Percentiles rank a stretch among this genome's conserved stretches.
These are phyloP conservation scores for Thalassiosira profunda DNA, from an alignment of 108 stramenopile species.

Conservation along the genomic window DNA sequence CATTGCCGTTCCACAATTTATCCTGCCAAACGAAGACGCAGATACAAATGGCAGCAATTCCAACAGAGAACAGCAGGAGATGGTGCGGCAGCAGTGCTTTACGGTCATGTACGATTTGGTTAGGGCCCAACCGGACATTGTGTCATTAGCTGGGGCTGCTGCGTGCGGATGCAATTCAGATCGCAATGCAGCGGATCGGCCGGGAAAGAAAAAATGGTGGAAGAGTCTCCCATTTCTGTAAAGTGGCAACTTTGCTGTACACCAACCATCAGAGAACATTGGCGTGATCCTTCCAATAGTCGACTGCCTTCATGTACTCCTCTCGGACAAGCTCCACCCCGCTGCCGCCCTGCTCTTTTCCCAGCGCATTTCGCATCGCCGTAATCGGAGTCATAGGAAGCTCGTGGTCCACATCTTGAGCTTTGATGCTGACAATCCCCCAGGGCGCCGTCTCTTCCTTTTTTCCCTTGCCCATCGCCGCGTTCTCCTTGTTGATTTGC, in stretches of 20 bases:
- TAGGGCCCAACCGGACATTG: neutral
- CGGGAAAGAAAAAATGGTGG: neutral
- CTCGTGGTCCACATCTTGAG: constrained; percentile 93
- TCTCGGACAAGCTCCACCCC: constrained; percentile 84
- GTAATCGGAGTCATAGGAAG: constrained; percentile 99
- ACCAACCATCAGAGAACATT: constrained; percentile 44
- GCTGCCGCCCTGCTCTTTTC: constrained; percentile 93
- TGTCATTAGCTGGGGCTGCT: neutral
- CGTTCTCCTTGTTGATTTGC: constrained; percentile 89
- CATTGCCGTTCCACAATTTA: no score
- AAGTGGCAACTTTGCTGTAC: no score
- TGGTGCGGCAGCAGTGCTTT: no score
- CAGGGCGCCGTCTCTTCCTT: constrained; percentile 79
- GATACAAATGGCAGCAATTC: no score
- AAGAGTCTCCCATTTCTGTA: no score
- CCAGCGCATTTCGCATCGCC: constrained; percentile 97
- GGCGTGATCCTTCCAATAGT: constrained; percentile 92
- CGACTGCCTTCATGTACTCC: constrained; percentile 81
- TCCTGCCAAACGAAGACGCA: no score
- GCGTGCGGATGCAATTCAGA: no score
- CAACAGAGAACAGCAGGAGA: no score
- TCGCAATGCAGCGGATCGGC: no score
- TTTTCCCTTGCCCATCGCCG: constrained; percentile 88
- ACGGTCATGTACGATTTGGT: constrained; percentile 3
- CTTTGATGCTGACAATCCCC: constrained; percentile 98